Evolutionary conservation across 495 filamentous ascomycete genomes (phyloP), one percentile per base, ranked within the genome.

Genomic region (Penicillium parvum): DNA sequence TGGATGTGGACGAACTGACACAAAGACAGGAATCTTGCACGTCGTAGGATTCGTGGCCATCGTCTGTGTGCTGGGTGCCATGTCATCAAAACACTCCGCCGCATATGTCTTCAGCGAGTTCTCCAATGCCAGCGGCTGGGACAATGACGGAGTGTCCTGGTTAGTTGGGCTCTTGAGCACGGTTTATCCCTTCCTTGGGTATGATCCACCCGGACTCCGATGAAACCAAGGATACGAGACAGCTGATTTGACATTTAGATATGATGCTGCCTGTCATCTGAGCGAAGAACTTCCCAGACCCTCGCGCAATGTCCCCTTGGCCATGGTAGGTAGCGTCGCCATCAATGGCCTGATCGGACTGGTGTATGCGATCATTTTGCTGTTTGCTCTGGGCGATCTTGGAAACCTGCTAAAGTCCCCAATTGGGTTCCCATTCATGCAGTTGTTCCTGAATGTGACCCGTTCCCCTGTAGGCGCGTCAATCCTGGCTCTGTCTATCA

Each of bases 351-450:
- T 61, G 1, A 50, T 72, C 18, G 68, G 65, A 1, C 65, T 74
- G 18, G 55, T 57, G 7, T 71, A 73, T 54, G 52, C 65, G 0
- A 58, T 74, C 14, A 63, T 69, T 3, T 41, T 73, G 2, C 41
- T 75, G 4, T 76, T 77, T 42, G 62, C 65, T 32, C 49, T 73
- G 4, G 54, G 63, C 4, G 64, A 75, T 40, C 49, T 75, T 2
- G 45, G 60, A 0, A 29, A 43, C 1, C 54, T 59, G 2, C 48
- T 75, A 6, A 32, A 44, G 7, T 60, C 55, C 14, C 51, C 55
- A 0, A 59, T 55, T 2, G 53, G 64, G 4, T 79, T 65, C 34
- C 72, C 73, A 0, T 73, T 74, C 29, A 70, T 79, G 37, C 55
- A 73, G 35, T 66, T 78, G 11, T 73, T 57, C 17, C 36, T 57